phyloP scores from a whole-genome alignment of 139 green algal species.

The Pseudopediastrum boryanum region DNA sequence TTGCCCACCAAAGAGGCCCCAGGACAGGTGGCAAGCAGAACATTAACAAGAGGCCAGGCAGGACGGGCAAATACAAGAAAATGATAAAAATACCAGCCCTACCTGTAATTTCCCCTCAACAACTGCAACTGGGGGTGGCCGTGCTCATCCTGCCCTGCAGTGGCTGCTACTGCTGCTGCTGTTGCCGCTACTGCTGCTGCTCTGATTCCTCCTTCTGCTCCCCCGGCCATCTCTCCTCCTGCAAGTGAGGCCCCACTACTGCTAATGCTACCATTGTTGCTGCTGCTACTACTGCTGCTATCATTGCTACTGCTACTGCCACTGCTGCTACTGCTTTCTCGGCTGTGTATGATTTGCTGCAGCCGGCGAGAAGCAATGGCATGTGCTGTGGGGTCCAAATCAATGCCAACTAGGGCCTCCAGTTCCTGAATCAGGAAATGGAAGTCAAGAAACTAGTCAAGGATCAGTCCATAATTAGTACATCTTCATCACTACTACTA shows the following conservation, averaged over 20 bases:
- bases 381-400: constrained; percentile 84
- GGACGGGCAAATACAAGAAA: too few species aligned
- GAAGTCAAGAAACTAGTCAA: neutral
- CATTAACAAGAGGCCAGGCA: neutral
- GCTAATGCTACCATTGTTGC: too few species aligned
- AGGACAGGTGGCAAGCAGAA: neutral
- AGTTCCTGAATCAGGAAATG: constrained; percentile 65
- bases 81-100: neutral
- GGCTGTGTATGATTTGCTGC: neutral
- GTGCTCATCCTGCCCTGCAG: too few species aligned
- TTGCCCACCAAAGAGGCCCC: neutral
- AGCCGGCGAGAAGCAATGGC: constrained; percentile 67
- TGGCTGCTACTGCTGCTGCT: too few species aligned
- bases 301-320: too few species aligned
- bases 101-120: constrained; percentile 69
- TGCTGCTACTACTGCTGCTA: too few species aligned
- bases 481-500: neutral
- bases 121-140: constrained; percentile 37
- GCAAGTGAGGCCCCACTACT: too few species aligned
- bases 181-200: too few species aligned
- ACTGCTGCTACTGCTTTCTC: neutral
- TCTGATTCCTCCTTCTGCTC: too few species aligned
- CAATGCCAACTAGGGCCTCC: constrained; percentile 76
- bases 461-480: neutral
- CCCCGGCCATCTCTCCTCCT: too few species aligned